Conservation (phyloP, 495 filamentous ascomycete species). For the Xylaria nigripes region DNA sequence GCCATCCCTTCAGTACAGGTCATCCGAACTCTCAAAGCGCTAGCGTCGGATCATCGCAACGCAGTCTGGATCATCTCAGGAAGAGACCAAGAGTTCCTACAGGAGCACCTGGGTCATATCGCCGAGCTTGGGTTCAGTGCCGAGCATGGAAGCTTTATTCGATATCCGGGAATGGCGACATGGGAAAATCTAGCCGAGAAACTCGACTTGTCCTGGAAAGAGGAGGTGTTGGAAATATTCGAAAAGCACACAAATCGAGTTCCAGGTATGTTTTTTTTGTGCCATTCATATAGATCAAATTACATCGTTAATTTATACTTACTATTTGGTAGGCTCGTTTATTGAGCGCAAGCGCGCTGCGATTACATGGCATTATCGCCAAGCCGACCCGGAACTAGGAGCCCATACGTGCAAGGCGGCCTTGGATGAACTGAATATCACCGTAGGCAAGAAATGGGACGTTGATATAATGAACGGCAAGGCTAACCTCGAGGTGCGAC, state of each 20-base stretch:
- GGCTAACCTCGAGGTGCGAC: conserved; percentile 91
- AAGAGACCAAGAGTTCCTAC: conserved; percentile 79
- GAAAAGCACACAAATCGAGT: conserved; percentile 76
- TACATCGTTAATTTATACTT: conserved; percentile 12
- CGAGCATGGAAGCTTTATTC: conserved; percentile 92
- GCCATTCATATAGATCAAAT: not conserved
- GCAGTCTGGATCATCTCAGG: conserved; percentile 97
- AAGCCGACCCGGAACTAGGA: conserved; percentile 76
- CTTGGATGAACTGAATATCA: conserved; percentile 63
- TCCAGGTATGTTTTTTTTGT: conserved; percentile 45
- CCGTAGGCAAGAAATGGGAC: conserved; percentile 67
- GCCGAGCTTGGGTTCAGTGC: conserved; percentile 77
- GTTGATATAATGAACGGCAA: conserved; percentile 95
- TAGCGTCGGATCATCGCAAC: conserved; percentile 73
- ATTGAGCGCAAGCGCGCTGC: conserved; percentile 89
- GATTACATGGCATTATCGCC: conserved; percentile 94
- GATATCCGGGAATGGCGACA: conserved; percentile 56
- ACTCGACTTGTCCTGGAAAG: conserved; percentile 83
- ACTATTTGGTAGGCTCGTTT: conserved; percentile 54
- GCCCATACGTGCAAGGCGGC: conserved; percentile 67
- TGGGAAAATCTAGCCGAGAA: conserved; percentile 84
- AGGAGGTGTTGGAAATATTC: conserved; percentile 70
- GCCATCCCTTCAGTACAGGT: conserved; percentile 80
- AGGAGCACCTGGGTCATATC: conserved; percentile 81
- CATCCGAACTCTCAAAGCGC: conserved; percentile 64